Evolutionary conservation across 495 filamentous ascomycete genomes (phyloP), one percentile per base, ranked within the genome.

Genomic region (Bacidia gigantensis): DNA sequence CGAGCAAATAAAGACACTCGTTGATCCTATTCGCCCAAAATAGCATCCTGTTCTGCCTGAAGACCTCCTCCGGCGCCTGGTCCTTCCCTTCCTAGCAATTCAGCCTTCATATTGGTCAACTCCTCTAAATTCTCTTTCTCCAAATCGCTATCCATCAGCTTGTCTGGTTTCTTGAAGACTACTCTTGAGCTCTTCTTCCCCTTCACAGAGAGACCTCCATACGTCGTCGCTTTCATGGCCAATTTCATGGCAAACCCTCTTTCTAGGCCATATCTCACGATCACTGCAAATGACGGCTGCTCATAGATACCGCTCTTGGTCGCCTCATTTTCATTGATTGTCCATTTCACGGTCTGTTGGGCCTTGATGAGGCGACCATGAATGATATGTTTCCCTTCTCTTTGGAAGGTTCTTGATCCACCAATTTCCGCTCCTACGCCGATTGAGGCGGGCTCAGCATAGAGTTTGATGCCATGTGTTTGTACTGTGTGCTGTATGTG

Each of bases 261-360:
- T 18, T 42, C 49, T 14, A 18, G 21, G 10, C n/a, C 2, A 47
- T 47, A 24, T 14, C 50, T 14, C 41, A 52, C 39, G 9, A 47
- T 22, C 14, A 52, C 18, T 18, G 50, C 50, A 18, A 52, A 40
- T 2, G 18, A 9, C 2, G 41, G 50, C 32, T 52, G 50, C 50
- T 52, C 50, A 20, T 52, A 52, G 24, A 52, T 20, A 20, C 50
- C 50, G 32, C 35, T 25, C 32, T 51, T 51, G 49, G n/a, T 42
- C 14, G 23, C 24, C 32, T 51, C 49, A 29, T 51, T 51, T 35
- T 51, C 49, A 29, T 45, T 9, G 9, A 51, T 51, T 11, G 12
- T 51, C 49, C 49, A 51, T 22, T 3, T 51, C 17, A 51, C 49
- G 11, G 21, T 50, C 24, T 50, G 11, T 17, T 22, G 24, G n/a